These are phyloP conservation scores for Diaporthe ilicicola DNA, from an alignment of 2,329 filamentous ascomycete genomes.

Conservation along the genomic window DNA sequence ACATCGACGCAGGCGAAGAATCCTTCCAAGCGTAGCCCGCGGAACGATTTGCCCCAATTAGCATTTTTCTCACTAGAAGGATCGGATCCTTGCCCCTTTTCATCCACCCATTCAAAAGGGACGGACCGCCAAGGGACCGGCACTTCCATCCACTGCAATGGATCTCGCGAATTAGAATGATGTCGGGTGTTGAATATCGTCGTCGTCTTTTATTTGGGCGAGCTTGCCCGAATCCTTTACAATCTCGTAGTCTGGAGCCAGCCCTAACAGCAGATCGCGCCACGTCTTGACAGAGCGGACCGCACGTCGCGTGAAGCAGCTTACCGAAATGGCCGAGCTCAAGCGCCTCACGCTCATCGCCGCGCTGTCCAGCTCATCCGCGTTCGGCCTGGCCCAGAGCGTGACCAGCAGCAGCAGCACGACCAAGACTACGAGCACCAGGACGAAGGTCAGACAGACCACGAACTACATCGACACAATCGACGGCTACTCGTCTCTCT, in stretches of 20 bases:
- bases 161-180: neutral
- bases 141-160: neutral
- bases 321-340: neutral
- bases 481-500: slow-evolving; percentile 28
- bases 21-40: slow-evolving; percentile 16
- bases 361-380: neutral
- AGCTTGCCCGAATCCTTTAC: neutral
- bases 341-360: slow-evolving; percentile 1
- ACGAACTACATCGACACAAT: slow-evolving; percentile 30
- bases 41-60: neutral
- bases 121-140: slow-evolving; percentile 4
- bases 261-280: slow-evolving; percentile 16
- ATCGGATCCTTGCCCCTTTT: slow-evolving; percentile 4
- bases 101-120: slow-evolving; percentile 1
- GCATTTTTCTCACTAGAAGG: slow-evolving; percentile 19
- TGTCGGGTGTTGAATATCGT: neutral
- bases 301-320: neutral
- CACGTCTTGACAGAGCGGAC: slow-evolving; percentile 5
- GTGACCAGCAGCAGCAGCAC: neutral
- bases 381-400: slow-evolving; percentile 3
- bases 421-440: neutral
- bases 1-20: neutral
- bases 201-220: neutral
- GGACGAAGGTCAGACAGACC: slow-evolving; percentile 15
- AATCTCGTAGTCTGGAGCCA: neutral